phyloP scores from a whole-genome alignment of 176 grass and related monocot genomes.

The Phoenix roebelenii region DNA sequence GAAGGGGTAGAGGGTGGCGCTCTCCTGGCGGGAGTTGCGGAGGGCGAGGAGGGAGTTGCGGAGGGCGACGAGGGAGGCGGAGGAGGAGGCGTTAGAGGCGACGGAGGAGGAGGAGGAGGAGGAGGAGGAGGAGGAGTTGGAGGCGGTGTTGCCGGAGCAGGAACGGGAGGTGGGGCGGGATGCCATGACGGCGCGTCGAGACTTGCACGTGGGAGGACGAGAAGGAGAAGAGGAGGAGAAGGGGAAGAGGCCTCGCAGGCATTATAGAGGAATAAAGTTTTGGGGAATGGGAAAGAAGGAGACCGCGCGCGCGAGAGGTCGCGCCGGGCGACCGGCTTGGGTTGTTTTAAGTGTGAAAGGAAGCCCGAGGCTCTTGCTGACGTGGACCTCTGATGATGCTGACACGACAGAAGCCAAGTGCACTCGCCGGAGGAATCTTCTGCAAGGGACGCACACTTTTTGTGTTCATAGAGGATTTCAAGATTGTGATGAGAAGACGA shows the following conservation, averaged over 20 bases:
- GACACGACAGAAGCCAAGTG: too few species aligned
- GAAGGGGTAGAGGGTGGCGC: constrained; percentile 44
- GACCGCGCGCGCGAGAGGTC: too few species aligned
- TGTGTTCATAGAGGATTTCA: too few species aligned
- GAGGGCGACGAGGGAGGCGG: constrained; percentile 13
- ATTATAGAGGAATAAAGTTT: too few species aligned
- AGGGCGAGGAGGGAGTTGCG: constrained; percentile 13
- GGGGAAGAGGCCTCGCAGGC: neutral
- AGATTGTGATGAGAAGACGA: too few species aligned
- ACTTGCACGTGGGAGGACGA: constrained; percentile 6
- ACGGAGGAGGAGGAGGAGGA: constrained; percentile 19
- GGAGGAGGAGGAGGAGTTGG: constrained; percentile 23
- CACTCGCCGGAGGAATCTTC: too few species aligned
- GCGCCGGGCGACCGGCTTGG: too few species aligned
- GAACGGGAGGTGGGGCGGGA: neutral
- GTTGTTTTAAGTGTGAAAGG: too few species aligned
- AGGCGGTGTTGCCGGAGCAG: neutral
- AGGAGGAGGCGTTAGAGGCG: constrained; percentile 17
- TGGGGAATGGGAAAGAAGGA: too few species aligned
- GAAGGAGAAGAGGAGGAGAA: neutral
- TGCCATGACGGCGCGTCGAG: neutral
- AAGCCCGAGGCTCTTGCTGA: too few species aligned
- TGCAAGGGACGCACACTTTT: too few species aligned
- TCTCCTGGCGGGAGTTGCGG: constrained; percentile 34
- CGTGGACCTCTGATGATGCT: too few species aligned